phyloP scores from a whole-genome alignment of 495 filamentous ascomycete species.

The Bathelium albidoporum region DNA sequence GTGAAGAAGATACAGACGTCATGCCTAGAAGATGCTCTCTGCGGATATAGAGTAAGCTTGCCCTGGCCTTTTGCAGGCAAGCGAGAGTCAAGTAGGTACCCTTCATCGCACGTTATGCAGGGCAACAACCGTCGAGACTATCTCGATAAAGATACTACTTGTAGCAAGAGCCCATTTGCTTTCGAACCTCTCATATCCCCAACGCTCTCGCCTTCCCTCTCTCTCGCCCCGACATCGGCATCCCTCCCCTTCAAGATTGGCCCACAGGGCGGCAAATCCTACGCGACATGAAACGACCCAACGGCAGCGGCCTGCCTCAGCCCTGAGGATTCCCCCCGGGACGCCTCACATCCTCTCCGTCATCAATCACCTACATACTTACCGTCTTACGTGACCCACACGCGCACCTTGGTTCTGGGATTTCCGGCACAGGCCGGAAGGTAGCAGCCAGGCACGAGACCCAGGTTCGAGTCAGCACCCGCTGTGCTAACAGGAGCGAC shows the following conservation, averaged over 20 bases:
- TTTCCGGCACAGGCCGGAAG: background rate
- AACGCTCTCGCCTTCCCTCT: background rate
- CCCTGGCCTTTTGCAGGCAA: too few relatives aligned
- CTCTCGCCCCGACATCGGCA: constrained; percentile 5
- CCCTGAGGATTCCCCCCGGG: background rate
- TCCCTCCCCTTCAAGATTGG: background rate
- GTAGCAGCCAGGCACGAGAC: background rate
- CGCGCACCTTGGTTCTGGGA: background rate
- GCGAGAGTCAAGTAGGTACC: too few relatives aligned
- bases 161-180: too few relatives aligned
- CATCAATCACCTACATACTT: background rate
- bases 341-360: background rate
- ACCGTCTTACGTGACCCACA: background rate
- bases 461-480: background rate
- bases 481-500: background rate
- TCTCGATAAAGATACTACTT: too few relatives aligned
- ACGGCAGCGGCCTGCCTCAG: background rate
- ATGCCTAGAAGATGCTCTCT: too few relatives aligned
- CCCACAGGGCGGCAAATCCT: background rate
- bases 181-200: too few relatives aligned
- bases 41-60: too few relatives aligned
- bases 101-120: too few relatives aligned
- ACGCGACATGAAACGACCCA: background rate
- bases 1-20: too few relatives aligned
- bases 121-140: too few relatives aligned